Base-by-base conservation (phyloP, 164 flowering plant species). In the Annona cherimola region DNA sequence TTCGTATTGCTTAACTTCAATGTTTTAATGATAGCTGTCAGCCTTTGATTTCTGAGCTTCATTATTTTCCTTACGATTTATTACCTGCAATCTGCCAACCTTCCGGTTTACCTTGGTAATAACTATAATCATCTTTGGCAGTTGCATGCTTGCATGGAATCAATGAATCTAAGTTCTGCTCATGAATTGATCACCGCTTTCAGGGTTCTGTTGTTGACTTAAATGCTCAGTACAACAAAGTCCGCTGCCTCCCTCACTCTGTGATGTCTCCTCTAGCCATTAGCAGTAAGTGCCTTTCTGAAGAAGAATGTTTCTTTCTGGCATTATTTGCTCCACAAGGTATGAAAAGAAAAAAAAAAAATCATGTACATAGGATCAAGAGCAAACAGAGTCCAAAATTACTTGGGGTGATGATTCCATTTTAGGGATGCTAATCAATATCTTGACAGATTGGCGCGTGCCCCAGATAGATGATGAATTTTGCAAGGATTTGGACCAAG, bases 221-320 rank as follows among this genome's bases (percentile, higher is more conserved):
- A 79, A 77, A 81, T 59, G 54, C 85, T 83, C 97, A 89, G 80
- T 80, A 83, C 74, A 88, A 81, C 73, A 91, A 87, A 83, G 87
- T 77, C 60, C 94, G 99, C 63, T 81, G 74, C 57, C 86, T 96
- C 73, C 88, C 95, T 71, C 92, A 89, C 69, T 76, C 85, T 60
- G 88, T 84, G 43, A 72, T 84, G 71, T 75, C 90, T 75, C 99
- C 99, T 18, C 80, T 93, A 75, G 97, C 98, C 72, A 97, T 93
- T 8, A 93, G 99, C 67, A 88, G 98, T 96, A 79, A 86, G 91
- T 69, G 5, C 9, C 45, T 26, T 71, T 12, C 45, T 16, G 14
- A 5, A 8, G 57, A 50, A 50, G 9, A 16, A 50, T 62, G 42
- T 20, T 20, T 26, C 40, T 62, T 9, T 62, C 42, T 14, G 39